Conservation (phyloP, 805 yeast genomes). For the Lachancea cidri region DNA sequence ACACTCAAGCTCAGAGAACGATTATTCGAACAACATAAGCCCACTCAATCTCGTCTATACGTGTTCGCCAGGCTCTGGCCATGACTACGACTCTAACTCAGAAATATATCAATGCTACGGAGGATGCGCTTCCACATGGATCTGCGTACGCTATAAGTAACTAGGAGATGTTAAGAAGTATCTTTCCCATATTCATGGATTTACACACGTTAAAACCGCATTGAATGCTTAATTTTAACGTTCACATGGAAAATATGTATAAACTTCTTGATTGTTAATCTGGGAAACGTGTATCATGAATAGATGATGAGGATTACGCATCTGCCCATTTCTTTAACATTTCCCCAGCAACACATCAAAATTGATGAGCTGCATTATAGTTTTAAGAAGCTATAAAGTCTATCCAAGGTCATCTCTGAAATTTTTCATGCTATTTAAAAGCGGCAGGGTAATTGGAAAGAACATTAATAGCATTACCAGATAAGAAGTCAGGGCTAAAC, state of each 20-base stretch:
- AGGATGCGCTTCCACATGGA: constrained; percentile 71
- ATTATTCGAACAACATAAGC: constrained; percentile 22
- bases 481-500: not conserved
- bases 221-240: constrained; percentile 5
- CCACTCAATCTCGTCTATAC: constrained; percentile 16
- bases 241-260: constrained; percentile 79
- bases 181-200: constrained; percentile 80
- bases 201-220: constrained; percentile 29
- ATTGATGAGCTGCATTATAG: not conserved
- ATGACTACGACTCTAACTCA: constrained; percentile 20
- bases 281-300: constrained; percentile 13
- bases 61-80: too few relatives aligned
- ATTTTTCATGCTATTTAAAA: not conserved
- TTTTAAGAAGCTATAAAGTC: not conserved
- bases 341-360: not conserved
- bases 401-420: not conserved
- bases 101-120: constrained; percentile 40
- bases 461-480: not conserved
- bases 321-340: constrained; percentile 10
- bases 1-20: constrained; percentile 13
- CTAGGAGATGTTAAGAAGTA: constrained; percentile 54
- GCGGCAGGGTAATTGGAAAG: not conserved
- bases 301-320: constrained; percentile 2
- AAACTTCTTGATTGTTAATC: constrained; percentile 50
- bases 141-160: constrained; percentile 17